Conservation (phyloP, 2,329 filamentous ascomycete genomes). For the Grosmannia clavigera region DNA sequence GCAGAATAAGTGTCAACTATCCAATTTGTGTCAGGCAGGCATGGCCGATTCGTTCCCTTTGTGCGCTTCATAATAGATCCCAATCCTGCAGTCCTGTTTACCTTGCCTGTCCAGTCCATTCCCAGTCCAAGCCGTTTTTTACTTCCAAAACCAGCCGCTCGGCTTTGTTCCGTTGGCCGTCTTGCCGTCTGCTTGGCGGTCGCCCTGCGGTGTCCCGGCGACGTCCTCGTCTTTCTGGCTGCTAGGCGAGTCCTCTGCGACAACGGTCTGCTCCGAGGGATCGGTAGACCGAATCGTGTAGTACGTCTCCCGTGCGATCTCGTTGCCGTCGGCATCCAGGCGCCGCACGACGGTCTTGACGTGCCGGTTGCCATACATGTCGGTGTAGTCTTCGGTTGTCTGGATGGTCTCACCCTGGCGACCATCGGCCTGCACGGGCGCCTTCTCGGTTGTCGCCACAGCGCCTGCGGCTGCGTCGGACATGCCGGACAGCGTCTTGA, state of each 20-base stretch:
- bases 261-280: neutral
- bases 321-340: slow-evolving; percentile 27
- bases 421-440: neutral
- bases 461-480: neutral
- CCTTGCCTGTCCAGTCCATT: neutral
- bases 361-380: slow-evolving; percentile 30
- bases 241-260: neutral
- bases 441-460: neutral
- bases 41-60: neutral
- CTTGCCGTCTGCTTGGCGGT: slow-evolving; percentile 4
- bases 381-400: slow-evolving; percentile 28
- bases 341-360: slow-evolving; percentile 27
- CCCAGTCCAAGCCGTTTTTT: slow-evolving; percentile 2
- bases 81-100: neutral
- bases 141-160: slow-evolving; percentile 31
- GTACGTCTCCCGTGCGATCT: slow-evolving; percentile 25
- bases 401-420: slow-evolving; percentile 17
- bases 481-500: slow-evolving; percentile 19
- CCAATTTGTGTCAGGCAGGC: neutral
- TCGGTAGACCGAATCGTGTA: slow-evolving; percentile 10
- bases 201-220: slow-evolving; percentile 1
- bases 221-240: neutral
- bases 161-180: slow-evolving; percentile 6
- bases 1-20: neutral
- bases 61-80: neutral